Evolutionary conservation across 73 alveolate genomes (phyloP).

Genomic region (Breviolum minutum): DNA sequence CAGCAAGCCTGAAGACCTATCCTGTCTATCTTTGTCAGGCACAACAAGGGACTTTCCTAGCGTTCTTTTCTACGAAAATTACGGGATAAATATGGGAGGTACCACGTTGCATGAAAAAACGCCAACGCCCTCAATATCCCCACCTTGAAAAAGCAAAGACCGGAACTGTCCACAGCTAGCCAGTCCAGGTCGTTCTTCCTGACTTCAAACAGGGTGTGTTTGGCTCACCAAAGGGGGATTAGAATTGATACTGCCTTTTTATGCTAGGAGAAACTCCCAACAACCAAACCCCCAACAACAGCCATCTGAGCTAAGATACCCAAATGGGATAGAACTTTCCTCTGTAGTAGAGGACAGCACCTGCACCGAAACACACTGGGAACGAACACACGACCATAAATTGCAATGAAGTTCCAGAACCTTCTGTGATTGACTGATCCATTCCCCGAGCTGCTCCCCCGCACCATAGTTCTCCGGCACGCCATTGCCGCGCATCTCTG

Average conservation of each 20-base stretch:
- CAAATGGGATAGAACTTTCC: constrained; percentile 56
- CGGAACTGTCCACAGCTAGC: constrained; percentile 55
- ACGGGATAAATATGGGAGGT: background rate
- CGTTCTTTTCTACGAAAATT: background rate
- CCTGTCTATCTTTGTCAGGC: too few relatives aligned
- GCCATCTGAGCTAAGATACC: background rate
- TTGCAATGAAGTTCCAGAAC: too few relatives aligned
- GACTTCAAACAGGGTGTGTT: too few relatives aligned
- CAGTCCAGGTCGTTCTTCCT: constrained; percentile 67
- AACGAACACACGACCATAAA: too few relatives aligned
- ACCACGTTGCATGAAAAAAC: background rate
- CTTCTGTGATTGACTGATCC: too few relatives aligned
- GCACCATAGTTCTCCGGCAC: constrained; percentile 14
- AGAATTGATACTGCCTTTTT: too few relatives aligned
- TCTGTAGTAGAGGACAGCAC: constrained; percentile 44
- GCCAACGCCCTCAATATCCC: background rate
- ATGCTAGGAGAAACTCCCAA: too few relatives aligned
- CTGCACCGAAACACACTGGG: background rate
- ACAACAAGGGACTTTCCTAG: too few relatives aligned
- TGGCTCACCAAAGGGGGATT: too few relatives aligned
- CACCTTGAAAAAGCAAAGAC: constrained; percentile 37
- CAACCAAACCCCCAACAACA: background rate
- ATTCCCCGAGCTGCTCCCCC: background rate
- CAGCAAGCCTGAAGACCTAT: too few relatives aligned
- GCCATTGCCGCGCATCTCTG: constrained; percentile 1